These are phyloP conservation scores for Ceratobasidium papillatum DNA, from an alignment of 1,284 basidiomycete genomes.

Conservation along the genomic window DNA sequence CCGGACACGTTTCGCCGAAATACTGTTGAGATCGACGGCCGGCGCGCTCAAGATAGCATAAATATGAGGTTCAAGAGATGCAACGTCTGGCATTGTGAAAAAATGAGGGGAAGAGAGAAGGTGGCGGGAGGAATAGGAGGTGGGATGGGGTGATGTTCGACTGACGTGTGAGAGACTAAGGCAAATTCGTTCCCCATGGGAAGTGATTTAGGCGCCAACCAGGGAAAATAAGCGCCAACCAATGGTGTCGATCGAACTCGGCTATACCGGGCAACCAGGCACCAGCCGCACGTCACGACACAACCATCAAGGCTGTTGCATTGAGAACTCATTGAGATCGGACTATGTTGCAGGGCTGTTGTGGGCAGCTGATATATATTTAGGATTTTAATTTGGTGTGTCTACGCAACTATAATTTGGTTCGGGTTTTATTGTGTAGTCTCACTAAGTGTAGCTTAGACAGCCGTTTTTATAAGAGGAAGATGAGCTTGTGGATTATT, in stretches of 20 bases:
- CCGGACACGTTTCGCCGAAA: conserved; percentile 50
- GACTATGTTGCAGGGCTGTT: no score
- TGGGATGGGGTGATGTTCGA: conserved; percentile 9
- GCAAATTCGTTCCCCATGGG: conserved; percentile 35
- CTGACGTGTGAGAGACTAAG: conserved; percentile 35
- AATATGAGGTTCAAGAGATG: conserved; percentile 42
- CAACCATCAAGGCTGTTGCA: not conserved
- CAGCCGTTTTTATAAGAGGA: no score
- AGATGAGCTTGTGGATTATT: no score
- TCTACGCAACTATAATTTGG: no score
- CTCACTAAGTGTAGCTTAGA: no score
- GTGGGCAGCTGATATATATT: no score
- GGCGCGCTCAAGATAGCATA: conserved; percentile 47
- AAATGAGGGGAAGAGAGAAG: not conserved
- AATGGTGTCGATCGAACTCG: not conserved
- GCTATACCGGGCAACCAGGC: not conserved
- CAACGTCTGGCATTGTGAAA: conserved; percentile 2
- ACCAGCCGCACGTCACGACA: not conserved
- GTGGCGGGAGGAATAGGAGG: conserved; percentile 9
- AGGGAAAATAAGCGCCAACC: conserved; percentile 29
- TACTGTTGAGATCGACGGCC: conserved; percentile 47
- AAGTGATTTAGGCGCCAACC: conserved; percentile 7
- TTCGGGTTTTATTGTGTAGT: no score
- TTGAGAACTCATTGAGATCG: no score
- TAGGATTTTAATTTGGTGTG: no score